Base-by-base conservation (phyloP, 345 rosid species). In the Lumnitzera racemosa region DNA sequence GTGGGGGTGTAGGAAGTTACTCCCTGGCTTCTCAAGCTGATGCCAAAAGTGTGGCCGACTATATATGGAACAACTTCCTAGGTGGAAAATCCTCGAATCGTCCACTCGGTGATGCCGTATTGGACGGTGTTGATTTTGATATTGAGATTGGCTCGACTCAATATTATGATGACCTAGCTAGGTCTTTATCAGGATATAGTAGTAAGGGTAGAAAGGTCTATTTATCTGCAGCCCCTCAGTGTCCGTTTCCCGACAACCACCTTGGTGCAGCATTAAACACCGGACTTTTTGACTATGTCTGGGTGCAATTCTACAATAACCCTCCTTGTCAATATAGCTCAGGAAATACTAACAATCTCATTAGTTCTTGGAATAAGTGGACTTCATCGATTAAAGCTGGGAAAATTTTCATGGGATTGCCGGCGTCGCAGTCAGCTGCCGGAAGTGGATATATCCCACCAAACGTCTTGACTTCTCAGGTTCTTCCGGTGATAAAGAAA, bases 241-340 rank as follows among this genome's bases (percentile, higher is more conserved):
- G 91, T 67, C 87, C 80, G 27, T 81, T 71, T 63, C 89, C 87
- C 0, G 87, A 83, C 24, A 70, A 69, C 1, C 61, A 61, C 16
- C 41, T 82, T 58, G 80, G 81, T 48, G 48, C 46, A 49, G 78
- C 84, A 11, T 73, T 82, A n/a, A 72, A 70, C 51, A 83, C 89
- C 11, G 81, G 57, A n/a, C 76, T 81, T 15, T 83, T 83, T 49
- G 85, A 83, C 63, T 72, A 72, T 48, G 82, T 78, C 16, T 83
- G 85, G 85, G 59, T 81, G 56, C 85, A 76, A 46, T 80, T 86
- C 68, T 83, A 79, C 71, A 78, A 81, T 70, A 83, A 86, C 46
- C 75, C 70, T 4, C 76, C 69, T 0, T 83, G 94, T 57, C 76
- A 77, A 53, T 83, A 80, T 63, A 59, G 52, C 47, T 24, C 69